Evolutionary conservation across 441 rosid species (phyloP), one percentile per base, ranked within the genome.

Genomic region (Syzygium syzygioides): DNA sequence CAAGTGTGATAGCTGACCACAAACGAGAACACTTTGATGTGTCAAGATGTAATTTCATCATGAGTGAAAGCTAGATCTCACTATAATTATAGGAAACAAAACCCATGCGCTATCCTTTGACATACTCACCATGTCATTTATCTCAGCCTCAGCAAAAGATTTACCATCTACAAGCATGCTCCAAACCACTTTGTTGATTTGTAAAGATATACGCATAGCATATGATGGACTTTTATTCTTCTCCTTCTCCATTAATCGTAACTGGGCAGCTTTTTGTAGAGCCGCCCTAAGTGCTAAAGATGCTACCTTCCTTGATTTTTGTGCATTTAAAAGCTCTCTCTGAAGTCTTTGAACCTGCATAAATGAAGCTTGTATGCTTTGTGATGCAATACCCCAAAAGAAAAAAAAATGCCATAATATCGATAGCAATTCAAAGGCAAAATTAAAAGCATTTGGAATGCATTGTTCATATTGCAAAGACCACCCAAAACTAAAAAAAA

Each of bases 101-200:
- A 56, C 45, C 32, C 34, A 62, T 76, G 17, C 28, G 41, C 85
- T 68, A 87, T 62, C 79, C 76, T 85, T 90, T 91, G 71, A 87
- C 90, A 30, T 54, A 87, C 97, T 94, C 89, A 98, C 99, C 99
- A 98, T 95, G 91, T 97, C 98, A 93, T 97, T 97, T 92, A 98
- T 98, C 94, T 98, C 99, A 89, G 99, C 98, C 94, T 98, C 99
- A 37, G 99, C 97, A 92, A 98, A 96, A 88, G 99, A 90, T 96
- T 98, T 98, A 84, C 99, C 99, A 93, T 98, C 99, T 90, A 96
- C 90, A 91, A 98, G 95, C 99, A 98, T 98, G 93, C 95, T 93
- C 99, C 99, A 98, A 48, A 96, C 96, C 84, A 98, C 98, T 94
- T 97, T 96, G 89, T 91, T 91, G 90, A 97, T 97, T 91, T 97